phyloP scores from a whole-genome alignment of 202 grass and related monocot genomes.

The Hordeum pubiflorum region DNA sequence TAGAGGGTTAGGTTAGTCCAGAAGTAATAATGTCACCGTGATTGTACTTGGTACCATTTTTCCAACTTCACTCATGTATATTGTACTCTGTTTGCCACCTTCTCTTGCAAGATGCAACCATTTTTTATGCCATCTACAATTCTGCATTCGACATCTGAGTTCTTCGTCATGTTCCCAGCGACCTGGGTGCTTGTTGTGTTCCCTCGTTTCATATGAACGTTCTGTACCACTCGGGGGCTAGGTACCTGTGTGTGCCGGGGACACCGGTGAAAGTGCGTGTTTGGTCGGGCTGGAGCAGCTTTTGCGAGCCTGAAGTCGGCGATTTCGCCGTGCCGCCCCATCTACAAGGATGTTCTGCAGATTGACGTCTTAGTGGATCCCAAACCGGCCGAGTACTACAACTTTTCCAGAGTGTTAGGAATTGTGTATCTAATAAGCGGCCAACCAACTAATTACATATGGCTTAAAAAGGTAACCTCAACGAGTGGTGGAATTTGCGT shows the following conservation, averaged over 20 bases:
- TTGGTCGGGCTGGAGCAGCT: conserved; percentile 43
- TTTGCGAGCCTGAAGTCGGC: conserved; percentile 53
- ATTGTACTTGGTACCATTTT: conserved; percentile 12
- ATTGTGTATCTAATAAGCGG: too few relatives aligned
- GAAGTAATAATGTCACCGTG: background rate
- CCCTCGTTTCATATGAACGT: background rate
- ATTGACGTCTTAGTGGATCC: conserved; percentile 69
- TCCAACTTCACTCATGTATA: background rate
- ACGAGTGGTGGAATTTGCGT: too few relatives aligned
- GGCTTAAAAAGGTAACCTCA: too few relatives aligned
- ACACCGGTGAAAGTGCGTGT: conserved; percentile 49
- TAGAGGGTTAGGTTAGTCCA: conserved; percentile 25
- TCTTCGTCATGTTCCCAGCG: background rate
- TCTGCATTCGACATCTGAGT: background rate
- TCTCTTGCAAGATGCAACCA: background rate
- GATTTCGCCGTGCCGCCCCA: conserved; percentile 32
- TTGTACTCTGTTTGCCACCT: background rate
- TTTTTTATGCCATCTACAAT: background rate
- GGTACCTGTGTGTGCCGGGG: conserved; percentile 49
- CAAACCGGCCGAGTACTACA: too few relatives aligned
- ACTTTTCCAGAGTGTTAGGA: too few relatives aligned
- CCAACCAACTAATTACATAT: too few relatives aligned
- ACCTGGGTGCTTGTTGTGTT: background rate
- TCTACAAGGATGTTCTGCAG: conserved; percentile 65
- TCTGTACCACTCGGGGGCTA: conserved; percentile 72